phyloP scores from a whole-genome alignment of 768 basidiomycete species.

The Mycena polygramma region DNA sequence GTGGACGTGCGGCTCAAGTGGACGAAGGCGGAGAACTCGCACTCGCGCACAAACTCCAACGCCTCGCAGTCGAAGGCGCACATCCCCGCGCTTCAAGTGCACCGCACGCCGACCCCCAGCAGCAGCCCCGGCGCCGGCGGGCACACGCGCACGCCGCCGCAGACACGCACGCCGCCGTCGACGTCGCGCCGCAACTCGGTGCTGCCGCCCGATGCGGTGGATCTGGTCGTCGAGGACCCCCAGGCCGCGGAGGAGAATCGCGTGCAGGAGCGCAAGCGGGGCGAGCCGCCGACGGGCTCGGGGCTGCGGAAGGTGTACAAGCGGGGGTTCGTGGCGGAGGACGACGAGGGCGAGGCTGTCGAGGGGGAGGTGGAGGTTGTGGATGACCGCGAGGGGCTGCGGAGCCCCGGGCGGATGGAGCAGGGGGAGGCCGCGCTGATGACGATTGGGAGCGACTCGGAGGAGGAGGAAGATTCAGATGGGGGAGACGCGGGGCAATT shows the following conservation, averaged over 20 bases:
- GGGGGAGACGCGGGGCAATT: slow-evolving; percentile 33
- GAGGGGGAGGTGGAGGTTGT: slow-evolving; percentile 60
- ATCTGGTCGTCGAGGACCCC: slow-evolving; percentile 84
- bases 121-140: neutral
- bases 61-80: slow-evolving; percentile 29
- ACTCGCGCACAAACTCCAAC: slow-evolving; percentile 36
- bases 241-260: slow-evolving; percentile 60
- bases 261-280: slow-evolving; percentile 66
- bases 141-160: slow-evolving; percentile 3
- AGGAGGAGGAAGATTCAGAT: slow-evolving; percentile 38
- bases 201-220: slow-evolving; percentile 84
- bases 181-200: slow-evolving; percentile 51
- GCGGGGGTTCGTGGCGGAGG: slow-evolving; percentile 58
- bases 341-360: slow-evolving; percentile 47
- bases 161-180: slow-evolving; percentile 46
- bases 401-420: slow-evolving; percentile 48
- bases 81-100: neutral
- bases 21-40: slow-evolving; percentile 50
- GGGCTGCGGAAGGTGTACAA: slow-evolving; percentile 67
- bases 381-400: slow-evolving; percentile 41
- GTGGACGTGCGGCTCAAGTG: slow-evolving; percentile 61
- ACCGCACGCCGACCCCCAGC: neutral
- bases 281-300: slow-evolving; percentile 66
- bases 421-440: slow-evolving; percentile 57
- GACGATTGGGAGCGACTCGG: slow-evolving; percentile 44